A percentile compares a stretch with the other conserved stretches of the same genome.
Conservation (phyloP, 1,284 basidiomycete species). For the Papiliotrema nemorosa region DNA sequence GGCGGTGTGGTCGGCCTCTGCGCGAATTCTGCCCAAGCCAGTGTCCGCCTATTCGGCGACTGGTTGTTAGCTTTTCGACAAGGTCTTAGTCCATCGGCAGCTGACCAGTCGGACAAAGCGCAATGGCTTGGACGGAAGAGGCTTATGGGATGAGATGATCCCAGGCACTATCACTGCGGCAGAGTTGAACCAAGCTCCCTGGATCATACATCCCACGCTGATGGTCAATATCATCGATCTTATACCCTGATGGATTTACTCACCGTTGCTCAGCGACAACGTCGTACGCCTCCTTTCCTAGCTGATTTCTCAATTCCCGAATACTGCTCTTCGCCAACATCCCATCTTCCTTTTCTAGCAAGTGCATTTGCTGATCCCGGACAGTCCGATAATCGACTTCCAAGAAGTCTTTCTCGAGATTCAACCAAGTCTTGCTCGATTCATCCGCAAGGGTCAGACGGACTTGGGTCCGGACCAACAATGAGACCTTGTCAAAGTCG, state of each 20-base stretch:
- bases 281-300: conserved; percentile 88
- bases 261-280: conserved; percentile 82
- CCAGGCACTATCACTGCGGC: conserved; percentile 26
- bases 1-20: conserved; percentile 20
- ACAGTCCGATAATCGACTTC: conserved; percentile 82
- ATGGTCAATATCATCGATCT: neutral
- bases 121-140: conserved; percentile 29
- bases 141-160: conserved; percentile 18
- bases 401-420: conserved; percentile 79
- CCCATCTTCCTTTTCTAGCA: conserved; percentile 88
- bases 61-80: conserved; percentile 4
- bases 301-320: conserved; percentile 77
- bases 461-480: conserved; percentile 81
- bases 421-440: conserved; percentile 73
- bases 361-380: conserved; percentile 88
- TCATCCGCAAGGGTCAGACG: conserved; percentile 74
- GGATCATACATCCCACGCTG: conserved; percentile 45
- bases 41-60: conserved; percentile 34
- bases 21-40: conserved; percentile 41
- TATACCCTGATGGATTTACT: conserved; percentile 3
- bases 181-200: conserved; percentile 46
- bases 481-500: conserved; percentile 78
- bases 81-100: neutral
- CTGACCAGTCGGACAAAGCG: conserved; percentile 39
- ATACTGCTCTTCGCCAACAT: conserved; percentile 77